phyloP scores from a whole-genome alignment of 257 asterid genomes.

The Avicennia marina region DNA sequence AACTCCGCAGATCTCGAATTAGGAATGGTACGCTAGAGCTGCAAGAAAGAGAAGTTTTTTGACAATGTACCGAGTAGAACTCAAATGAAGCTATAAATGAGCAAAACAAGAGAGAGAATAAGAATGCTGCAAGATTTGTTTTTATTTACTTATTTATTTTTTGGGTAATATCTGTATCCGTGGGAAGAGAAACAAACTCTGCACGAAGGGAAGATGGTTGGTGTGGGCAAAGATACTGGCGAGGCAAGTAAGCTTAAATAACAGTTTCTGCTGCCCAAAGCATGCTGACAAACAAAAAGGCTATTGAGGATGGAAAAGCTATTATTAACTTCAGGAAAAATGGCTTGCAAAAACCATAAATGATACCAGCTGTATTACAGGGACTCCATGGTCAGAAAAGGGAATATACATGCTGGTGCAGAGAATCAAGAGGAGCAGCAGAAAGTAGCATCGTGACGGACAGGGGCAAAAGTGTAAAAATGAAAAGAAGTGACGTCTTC shows the following conservation, averaged over 20 bases:
- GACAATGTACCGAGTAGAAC: conserved; percentile 24
- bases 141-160: background rate
- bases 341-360: background rate
- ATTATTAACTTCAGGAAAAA: background rate
- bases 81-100: conserved; percentile 18
- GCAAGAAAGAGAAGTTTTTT: conserved; percentile 7
- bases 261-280: conserved; percentile 20
- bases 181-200: conserved; percentile 19
- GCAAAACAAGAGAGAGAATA: conserved; percentile 10
- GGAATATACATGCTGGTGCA: conserved; percentile 15
- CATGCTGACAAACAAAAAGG: conserved; percentile 23
- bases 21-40: conserved; percentile 5
- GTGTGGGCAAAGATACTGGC: conserved; percentile 32
- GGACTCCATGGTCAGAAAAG: conserved; percentile 11
- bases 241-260: conserved; percentile 40
- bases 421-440: conserved; percentile 12
- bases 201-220: conserved; percentile 17
- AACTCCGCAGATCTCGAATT: conserved; percentile 17
- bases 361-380: background rate
- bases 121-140: conserved; percentile 1
- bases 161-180: background rate
- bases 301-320: conserved; percentile 10
- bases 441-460: background rate
- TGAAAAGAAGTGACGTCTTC: background rate
- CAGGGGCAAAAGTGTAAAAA: conserved; percentile 15